phyloP scores from a whole-genome alignment of 176 grass and related monocot genomes.

The Avena eriantha region DNA sequence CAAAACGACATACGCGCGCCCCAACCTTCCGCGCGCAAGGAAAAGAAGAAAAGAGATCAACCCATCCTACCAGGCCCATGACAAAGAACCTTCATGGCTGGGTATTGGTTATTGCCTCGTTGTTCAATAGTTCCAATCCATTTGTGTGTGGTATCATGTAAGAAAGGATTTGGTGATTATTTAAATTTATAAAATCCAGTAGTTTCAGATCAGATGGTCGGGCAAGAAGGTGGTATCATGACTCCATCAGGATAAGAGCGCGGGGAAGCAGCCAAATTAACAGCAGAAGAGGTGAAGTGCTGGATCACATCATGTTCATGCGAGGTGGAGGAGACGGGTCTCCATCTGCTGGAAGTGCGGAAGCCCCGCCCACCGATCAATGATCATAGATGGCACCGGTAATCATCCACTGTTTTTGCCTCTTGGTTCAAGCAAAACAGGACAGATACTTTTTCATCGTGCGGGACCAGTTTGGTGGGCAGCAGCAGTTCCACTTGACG shows the following conservation, averaged over 20 bases:
- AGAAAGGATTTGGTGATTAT: not conserved
- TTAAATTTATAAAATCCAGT: not conserved
- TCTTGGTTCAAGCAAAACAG: too few relatives aligned
- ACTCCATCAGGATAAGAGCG: not conserved
- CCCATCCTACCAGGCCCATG: not conserved
- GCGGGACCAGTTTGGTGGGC: not conserved
- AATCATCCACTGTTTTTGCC: not conserved
- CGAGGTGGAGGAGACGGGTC: conserved; percentile 2
- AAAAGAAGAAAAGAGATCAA: not conserved
- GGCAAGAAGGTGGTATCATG: not conserved
- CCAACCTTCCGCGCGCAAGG: not conserved
- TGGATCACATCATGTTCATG: not conserved
- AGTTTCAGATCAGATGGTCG: too few relatives aligned
- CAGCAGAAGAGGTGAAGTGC: not conserved
- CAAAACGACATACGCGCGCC: not conserved
- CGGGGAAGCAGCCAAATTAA: not conserved
- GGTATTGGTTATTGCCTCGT: not conserved
- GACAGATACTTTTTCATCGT: too few relatives aligned
- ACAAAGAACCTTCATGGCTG: not conserved
- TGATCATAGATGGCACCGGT: not conserved
- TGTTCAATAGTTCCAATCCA: not conserved
- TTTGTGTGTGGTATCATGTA: not conserved
- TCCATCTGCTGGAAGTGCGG: not conserved
- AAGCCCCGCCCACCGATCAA: not conserved
- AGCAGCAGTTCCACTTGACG: not conserved